phyloP scores from a whole-genome alignment of 495 filamentous ascomycete species.

The Chaetomium tenue region DNA sequence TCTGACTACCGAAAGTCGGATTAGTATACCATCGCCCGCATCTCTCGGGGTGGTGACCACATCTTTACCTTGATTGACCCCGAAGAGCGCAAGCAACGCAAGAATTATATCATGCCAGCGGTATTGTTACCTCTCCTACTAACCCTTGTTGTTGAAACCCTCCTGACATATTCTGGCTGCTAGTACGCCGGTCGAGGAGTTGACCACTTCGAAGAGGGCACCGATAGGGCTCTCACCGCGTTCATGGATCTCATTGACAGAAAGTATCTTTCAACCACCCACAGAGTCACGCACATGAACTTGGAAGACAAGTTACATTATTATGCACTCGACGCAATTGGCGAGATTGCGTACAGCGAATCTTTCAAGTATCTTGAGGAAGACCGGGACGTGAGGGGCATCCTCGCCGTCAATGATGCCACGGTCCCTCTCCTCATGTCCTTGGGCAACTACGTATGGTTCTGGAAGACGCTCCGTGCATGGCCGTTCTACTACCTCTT shows the following conservation, averaged over 20 bases:
- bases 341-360: constrained; percentile 61
- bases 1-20: constrained; percentile 41
- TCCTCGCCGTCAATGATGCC: constrained; percentile 54
- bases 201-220: constrained; percentile 50
- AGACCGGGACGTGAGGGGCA: constrained; percentile 56
- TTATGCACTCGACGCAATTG: constrained; percentile 64
- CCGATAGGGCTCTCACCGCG: constrained; percentile 45
- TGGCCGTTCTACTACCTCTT: constrained; percentile 29
- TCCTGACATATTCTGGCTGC: background rate
- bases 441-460: constrained; percentile 52
- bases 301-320: constrained; percentile 46
- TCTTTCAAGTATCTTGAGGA: constrained; percentile 61
- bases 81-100: constrained; percentile 30
- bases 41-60: constrained; percentile 43
- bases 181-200: constrained; percentile 42
- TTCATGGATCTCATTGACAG: constrained; percentile 42
- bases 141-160: background rate
- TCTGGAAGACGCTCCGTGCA: constrained; percentile 49
- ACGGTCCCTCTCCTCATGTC: constrained; percentile 50
- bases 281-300: constrained; percentile 48
- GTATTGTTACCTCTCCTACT: constrained; percentile 13
- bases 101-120: constrained; percentile 35
- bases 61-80: constrained; percentile 37
- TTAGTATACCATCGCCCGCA: constrained; percentile 45
- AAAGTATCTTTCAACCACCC: constrained; percentile 51